Conservation (phyloP, 2,329 filamentous ascomycete species). For the Diaporthe aspalathi region DNA sequence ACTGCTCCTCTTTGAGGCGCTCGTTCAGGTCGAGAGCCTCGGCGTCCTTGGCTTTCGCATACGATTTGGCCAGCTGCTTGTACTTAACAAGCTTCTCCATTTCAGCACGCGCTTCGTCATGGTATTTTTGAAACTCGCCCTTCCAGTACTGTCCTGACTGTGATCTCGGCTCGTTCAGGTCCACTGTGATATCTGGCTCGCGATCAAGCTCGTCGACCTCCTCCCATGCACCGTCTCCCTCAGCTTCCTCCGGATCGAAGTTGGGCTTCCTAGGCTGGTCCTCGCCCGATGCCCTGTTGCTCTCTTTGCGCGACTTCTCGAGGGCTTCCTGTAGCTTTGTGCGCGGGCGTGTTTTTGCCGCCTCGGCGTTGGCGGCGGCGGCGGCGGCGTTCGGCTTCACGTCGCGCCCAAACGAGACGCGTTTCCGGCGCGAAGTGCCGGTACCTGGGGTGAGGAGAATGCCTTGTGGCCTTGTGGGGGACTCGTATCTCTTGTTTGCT, state of each 20-base stretch:
- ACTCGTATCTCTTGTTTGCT: conserved; percentile 46
- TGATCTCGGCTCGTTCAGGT: conserved; percentile 79
- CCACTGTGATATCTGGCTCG: conserved; percentile 73
- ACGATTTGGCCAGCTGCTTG: conserved; percentile 83
- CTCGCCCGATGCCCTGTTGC: conserved; percentile 21
- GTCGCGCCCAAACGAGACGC: conserved; percentile 73
- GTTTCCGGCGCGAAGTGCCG: conserved; percentile 69
- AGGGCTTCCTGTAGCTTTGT: conserved; percentile 59
- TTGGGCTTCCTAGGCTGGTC: conserved; percentile 67
- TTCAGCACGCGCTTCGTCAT: conserved; percentile 76
- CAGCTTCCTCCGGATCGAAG: conserved; percentile 49
- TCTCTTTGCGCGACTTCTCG: conserved; percentile 54
- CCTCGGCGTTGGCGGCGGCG: conserved; percentile 45
- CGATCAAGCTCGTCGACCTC: conserved; percentile 59
- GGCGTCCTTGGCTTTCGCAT: conserved; percentile 80
- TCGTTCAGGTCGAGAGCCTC: conserved; percentile 75
- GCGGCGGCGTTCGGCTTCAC: conserved; percentile 54
- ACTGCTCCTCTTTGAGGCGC: conserved; percentile 75
- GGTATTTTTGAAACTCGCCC: conserved; percentile 78
- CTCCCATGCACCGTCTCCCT: conserved; percentile 62
- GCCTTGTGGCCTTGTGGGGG: conserved; percentile 64
- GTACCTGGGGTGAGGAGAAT: conserved; percentile 75
- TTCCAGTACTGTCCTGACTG: conserved; percentile 86
- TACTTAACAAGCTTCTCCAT: conserved; percentile 83
- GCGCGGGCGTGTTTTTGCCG: conserved; percentile 47